Conservation (phyloP, 345 rosid genomes). For the Moringa oleifera region DNA sequence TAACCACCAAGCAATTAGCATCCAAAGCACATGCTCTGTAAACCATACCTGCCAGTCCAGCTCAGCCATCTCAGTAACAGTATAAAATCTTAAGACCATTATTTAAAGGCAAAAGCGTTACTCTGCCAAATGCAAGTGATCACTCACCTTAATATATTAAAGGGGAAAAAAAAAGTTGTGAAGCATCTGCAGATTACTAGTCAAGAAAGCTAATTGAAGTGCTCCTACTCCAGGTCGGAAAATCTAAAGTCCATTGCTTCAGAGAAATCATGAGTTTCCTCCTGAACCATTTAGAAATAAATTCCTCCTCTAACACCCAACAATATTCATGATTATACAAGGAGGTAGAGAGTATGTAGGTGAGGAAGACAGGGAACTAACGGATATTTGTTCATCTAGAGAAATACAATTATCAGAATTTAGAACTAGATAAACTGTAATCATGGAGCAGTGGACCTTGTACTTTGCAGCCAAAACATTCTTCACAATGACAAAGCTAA, state of each 20-base stretch:
- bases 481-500: constrained; percentile 80
- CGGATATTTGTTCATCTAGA: constrained; percentile 19
- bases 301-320: not conserved
- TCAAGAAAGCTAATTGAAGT: no score
- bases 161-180: not conserved
- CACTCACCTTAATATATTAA: not conserved
- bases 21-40: not conserved
- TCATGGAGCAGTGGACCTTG: constrained; percentile 51
- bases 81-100: no score
- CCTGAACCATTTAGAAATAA: not conserved
- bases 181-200: no score
- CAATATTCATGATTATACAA: not conserved
- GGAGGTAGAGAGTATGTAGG: constrained; percentile 1
- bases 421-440: constrained; percentile 15
- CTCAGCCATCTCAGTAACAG: not conserved
- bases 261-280: not conserved
- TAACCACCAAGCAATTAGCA: no score
- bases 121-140: not conserved
- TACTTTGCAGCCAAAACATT: constrained; percentile 91
- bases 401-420: constrained; percentile 14
- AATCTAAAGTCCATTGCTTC: not conserved
- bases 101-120: not conserved
- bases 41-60: not conserved
- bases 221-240: not conserved
- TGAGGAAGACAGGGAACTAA: constrained; percentile 2